These are phyloP conservation scores for Vicia sativa DNA, from an alignment of 306 rosid genomes.

Conservation along the genomic window DNA sequence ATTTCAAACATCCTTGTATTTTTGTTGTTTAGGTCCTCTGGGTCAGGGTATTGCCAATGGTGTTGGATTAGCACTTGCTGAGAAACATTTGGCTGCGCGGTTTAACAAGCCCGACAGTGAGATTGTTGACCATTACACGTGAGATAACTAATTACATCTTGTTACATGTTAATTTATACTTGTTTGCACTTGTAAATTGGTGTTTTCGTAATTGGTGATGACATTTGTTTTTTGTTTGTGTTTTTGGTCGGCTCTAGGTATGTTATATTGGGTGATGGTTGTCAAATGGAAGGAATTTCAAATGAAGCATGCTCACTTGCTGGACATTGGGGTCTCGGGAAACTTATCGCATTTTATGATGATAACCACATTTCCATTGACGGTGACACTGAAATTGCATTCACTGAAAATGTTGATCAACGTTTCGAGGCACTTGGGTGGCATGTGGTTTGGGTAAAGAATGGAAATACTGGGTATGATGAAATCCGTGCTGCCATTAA, in stretches of 20 bases:
- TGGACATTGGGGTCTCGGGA: constrained; percentile 99
- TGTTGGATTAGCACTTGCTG: constrained; percentile 96
- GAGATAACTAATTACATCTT: constrained; percentile 35
- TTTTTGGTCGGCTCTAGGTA: constrained; percentile 50
- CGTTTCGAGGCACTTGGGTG: constrained; percentile 99
- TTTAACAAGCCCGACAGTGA: constrained; percentile 90
- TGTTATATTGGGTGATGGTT: constrained; percentile 90
- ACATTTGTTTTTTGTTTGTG: background rate
- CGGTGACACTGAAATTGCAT: constrained; percentile 94
- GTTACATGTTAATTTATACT: background rate
- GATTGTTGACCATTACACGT: constrained; percentile 98
- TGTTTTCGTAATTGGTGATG: constrained; percentile 35
- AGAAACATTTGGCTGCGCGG: constrained; percentile 96
- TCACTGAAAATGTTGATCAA: constrained; percentile 82
- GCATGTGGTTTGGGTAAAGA: constrained; percentile 98
- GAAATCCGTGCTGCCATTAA: constrained; percentile 96
- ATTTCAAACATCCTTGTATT: constrained; percentile 10
- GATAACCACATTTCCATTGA: constrained; percentile 99
- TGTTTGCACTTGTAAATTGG: constrained; percentile 19
- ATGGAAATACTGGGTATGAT: constrained; percentile 96
- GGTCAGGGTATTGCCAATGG: constrained; percentile 99
- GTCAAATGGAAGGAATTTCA: constrained; percentile 97
- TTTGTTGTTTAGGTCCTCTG: constrained; percentile 73
- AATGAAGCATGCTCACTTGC: constrained; percentile 93
- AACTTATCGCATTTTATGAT: constrained; percentile 89